phyloP scores from a whole-genome alignment of 2,329 filamentous ascomycete genomes.

The Xylariaceae sp. region DNA sequence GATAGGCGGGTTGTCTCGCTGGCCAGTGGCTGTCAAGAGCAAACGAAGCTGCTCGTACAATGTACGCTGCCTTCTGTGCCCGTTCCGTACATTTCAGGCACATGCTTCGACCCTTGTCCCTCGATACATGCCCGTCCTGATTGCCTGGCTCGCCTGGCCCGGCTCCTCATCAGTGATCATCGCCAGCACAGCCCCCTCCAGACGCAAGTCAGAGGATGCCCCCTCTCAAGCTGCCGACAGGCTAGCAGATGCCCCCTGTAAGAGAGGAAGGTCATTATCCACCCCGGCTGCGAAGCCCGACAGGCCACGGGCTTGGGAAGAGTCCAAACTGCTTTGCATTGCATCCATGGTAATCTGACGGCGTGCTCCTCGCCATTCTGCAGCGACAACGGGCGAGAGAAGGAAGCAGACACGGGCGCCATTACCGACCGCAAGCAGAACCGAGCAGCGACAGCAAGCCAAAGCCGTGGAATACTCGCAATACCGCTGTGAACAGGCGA shows the following conservation, averaged over 20 bases:
- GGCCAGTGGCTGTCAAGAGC: too few species aligned
- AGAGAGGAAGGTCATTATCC: too few species aligned
- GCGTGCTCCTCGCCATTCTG: neutral
- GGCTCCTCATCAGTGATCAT: neutral
- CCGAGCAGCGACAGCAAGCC: too few species aligned
- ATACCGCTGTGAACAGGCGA: too few species aligned
- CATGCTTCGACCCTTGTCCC: too few species aligned
- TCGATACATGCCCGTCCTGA: neutral
- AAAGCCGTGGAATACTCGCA: too few species aligned
- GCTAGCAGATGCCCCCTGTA: neutral
- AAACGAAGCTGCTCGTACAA: too few species aligned
- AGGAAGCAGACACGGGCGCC: neutral
- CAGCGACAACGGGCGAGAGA: neutral
- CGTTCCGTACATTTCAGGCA: too few species aligned
- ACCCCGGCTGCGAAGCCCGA: neutral
- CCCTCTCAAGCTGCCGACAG: neutral
- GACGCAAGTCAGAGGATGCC: neutral
- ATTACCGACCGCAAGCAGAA: too few species aligned
- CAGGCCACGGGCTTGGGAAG: neutral
- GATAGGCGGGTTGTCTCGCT: too few species aligned
- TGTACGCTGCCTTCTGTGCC: too few species aligned
- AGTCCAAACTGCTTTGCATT: neutral
- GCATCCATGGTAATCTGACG: neutral
- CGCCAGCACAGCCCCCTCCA: constrained; percentile 11
- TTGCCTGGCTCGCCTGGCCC: neutral